These are phyloP conservation scores for Colletotrichum sp. DNA, from an alignment of 2,329 filamentous ascomycete species.

Conservation along the genomic window DNA sequence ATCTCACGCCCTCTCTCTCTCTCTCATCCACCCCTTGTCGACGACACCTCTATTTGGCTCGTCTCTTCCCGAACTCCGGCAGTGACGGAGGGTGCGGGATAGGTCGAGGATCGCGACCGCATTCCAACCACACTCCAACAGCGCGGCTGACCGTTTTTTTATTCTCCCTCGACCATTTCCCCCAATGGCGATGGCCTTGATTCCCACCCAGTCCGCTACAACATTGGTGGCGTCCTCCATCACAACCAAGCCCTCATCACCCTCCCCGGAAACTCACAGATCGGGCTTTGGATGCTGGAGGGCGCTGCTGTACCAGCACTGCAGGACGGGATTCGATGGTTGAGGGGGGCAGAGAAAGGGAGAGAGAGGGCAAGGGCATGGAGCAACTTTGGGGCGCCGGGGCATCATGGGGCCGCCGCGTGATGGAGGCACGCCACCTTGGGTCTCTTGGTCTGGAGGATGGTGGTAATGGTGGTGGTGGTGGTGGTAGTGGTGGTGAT, in stretches of 20 bases:
- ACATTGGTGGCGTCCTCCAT: neutral
- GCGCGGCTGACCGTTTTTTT: constrained; percentile 10
- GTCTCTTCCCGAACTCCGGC: neutral
- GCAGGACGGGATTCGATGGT: neutral
- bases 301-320: neutral
- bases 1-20: neutral
- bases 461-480: neutral
- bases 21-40: neutral
- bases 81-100: neutral
- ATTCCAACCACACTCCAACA: constrained; percentile 7
- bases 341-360: neutral
- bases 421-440: constrained; percentile 18
- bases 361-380: neutral
- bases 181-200: neutral
- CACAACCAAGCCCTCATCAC: neutral
- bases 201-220: neutral
- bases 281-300: neutral
- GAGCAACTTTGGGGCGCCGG: neutral
- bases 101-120: neutral
- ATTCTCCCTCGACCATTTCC: neutral
- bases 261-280: neutral
- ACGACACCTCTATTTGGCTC: neutral
- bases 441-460: neutral
- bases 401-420: constrained; percentile 12
- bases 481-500: neutral